These are phyloP conservation scores for Coprinopsis strossmayeri DNA, from an alignment of 768 basidiomycete species.

Conservation along the genomic window DNA sequence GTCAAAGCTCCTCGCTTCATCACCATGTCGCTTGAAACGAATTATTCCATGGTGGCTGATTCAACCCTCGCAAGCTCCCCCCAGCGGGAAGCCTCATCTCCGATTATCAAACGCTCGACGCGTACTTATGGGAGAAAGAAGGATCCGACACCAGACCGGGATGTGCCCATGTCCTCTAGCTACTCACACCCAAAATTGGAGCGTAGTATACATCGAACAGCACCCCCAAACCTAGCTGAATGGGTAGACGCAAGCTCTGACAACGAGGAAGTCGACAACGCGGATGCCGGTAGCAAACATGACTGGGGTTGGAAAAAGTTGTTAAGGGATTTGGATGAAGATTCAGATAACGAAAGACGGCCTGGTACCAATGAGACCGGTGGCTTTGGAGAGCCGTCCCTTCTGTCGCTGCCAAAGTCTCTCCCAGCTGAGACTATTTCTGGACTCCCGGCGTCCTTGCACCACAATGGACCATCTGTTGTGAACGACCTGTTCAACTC, in stretches of 20 bases:
- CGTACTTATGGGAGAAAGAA: slow-evolving; percentile 38
- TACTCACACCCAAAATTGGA: slow-evolving; percentile 18
- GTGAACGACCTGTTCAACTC: background rate
- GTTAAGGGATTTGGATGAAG: slow-evolving; percentile 36
- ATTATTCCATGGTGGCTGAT: slow-evolving; percentile 31
- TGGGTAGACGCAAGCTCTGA: slow-evolving; percentile 26
- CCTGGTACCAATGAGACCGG: background rate
- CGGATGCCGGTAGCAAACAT: too few species aligned
- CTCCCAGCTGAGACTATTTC: background rate
- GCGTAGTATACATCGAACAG: slow-evolving; percentile 28
- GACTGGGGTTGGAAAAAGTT: too few species aligned
- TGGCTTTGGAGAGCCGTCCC: slow-evolving; percentile 10
- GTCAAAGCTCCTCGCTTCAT: too few species aligned
- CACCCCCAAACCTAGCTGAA: slow-evolving; percentile 19
- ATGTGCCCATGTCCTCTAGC: slow-evolving; percentile 17
- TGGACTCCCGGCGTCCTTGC: background rate
- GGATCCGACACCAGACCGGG: slow-evolving; percentile 9
- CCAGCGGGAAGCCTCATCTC: slow-evolving; percentile 13
- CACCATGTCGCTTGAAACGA: slow-evolving; percentile 30
- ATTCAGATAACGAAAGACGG: slow-evolving; percentile 12
- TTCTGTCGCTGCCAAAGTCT: background rate
- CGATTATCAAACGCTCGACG: slow-evolving; percentile 29
- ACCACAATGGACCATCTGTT: background rate
- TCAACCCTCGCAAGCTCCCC: slow-evolving; percentile 30
- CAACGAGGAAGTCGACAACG: slow-evolving; percentile 9